Evolutionary conservation across 2,329 filamentous ascomycete species (phyloP).

Genomic region (Aspergillus pseudonomiae): DNA sequence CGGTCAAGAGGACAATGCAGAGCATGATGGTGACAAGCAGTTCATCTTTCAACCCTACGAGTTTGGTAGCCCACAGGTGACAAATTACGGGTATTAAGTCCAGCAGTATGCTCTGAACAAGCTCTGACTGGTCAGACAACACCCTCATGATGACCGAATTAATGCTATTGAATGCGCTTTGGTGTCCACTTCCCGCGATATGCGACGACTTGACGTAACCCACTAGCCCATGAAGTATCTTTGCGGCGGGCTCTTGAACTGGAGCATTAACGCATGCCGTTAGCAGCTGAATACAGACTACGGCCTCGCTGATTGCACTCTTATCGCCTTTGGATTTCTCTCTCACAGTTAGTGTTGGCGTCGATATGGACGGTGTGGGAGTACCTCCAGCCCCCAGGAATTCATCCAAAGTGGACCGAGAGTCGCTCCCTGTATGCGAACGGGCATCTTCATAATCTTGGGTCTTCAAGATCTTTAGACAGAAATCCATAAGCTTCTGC

Average conservation of each 20-base stretch:
- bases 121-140: slow-evolving; percentile 67
- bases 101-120: slow-evolving; percentile 63
- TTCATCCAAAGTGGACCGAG: slow-evolving; percentile 32
- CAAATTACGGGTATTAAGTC: slow-evolving; percentile 71
- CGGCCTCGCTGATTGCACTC: slow-evolving; percentile 55
- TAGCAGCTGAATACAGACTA: slow-evolving; percentile 69
- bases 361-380: slow-evolving; percentile 35
- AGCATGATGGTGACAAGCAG: slow-evolving; percentile 73
- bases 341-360: slow-evolving; percentile 28
- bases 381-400: slow-evolving; percentile 28
- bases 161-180: slow-evolving; percentile 73
- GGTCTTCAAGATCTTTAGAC: slow-evolving; percentile 60
- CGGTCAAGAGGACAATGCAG: slow-evolving; percentile 62
- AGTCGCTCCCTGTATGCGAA: slow-evolving; percentile 32
- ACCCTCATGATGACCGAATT: slow-evolving; percentile 70
- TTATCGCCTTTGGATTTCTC: slow-evolving; percentile 33
- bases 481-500: slow-evolving; percentile 71
- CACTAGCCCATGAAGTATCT: slow-evolving; percentile 60
- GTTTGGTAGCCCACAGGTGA: slow-evolving; percentile 76
- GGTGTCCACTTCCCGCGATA: slow-evolving; percentile 66
- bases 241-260: slow-evolving; percentile 57
- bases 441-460: slow-evolving; percentile 32
- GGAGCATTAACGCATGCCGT: slow-evolving; percentile 70
- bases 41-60: slow-evolving; percentile 70
- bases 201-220: slow-evolving; percentile 64